Evolutionary conservation across 176 grass and related monocot genomes (phyloP).

Genomic region (Poa annua): DNA sequence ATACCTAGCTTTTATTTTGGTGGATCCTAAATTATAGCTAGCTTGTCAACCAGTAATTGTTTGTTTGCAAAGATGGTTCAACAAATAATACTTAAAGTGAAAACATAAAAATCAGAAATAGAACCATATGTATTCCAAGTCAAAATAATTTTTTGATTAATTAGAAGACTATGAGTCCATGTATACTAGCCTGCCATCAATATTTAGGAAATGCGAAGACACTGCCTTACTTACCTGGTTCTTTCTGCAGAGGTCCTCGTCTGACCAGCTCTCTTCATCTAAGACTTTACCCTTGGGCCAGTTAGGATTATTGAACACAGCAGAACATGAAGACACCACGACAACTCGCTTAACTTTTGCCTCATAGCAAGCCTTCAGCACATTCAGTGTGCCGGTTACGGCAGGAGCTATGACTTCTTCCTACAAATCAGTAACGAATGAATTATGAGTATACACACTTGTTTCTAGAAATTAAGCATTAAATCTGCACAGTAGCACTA

Average conservation of each 20-base stretch:
- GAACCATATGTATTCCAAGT: not conserved
- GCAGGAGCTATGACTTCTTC: conserved; percentile 66
- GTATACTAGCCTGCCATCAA: not conserved
- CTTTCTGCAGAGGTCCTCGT: conserved; percentile 66
- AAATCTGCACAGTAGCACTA: not conserved
- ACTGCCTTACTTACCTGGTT: conserved; percentile 50
- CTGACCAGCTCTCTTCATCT: conserved; percentile 70
- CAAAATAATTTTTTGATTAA: not conserved
- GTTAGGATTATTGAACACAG: conserved; percentile 54
- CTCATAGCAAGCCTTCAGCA: conserved; percentile 70
- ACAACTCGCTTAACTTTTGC: conserved; percentile 78
- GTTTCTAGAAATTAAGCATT: not conserved
- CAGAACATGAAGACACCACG: conserved; percentile 57
- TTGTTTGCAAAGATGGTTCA: not conserved
- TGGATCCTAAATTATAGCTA: too few relatives aligned
- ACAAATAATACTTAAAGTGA: not conserved
- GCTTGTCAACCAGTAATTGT: not conserved
- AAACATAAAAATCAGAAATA: not conserved
- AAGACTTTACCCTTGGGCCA: conserved; percentile 61
- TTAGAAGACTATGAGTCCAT: not conserved
- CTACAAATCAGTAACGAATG: conserved; percentile 24
- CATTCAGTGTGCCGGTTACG: conserved; percentile 74
- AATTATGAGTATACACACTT: not conserved
- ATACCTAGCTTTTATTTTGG: too few relatives aligned
- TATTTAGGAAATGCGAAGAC: not conserved